phyloP scores from a whole-genome alignment of 352 stramenopile species.

The Peronospora destructor region DNA sequence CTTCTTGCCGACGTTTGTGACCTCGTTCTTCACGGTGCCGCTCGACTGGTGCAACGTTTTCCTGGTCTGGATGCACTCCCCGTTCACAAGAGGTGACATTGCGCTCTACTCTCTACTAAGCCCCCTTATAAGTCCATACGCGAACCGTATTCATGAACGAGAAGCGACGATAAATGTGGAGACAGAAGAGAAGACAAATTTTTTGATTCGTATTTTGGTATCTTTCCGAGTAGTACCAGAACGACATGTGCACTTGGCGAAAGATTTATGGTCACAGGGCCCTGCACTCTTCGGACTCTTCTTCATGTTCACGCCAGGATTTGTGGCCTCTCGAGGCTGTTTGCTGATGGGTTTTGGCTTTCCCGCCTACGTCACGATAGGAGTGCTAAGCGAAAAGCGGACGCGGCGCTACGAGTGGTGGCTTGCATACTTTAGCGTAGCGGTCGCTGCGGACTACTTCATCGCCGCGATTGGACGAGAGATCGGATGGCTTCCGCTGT shows the following conservation, averaged over 20 bases:
- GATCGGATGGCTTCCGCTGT: constrained; percentile 77
- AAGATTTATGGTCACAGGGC: constrained; percentile 74
- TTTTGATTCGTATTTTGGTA: constrained; percentile 63
- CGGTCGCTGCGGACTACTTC: constrained; percentile 62
- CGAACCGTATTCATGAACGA: constrained; percentile 50
- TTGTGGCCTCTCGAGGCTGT: constrained; percentile 72
- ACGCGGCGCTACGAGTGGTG: constrained; percentile 83
- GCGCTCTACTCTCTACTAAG: constrained; percentile 64
- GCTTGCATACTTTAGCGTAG: constrained; percentile 78
- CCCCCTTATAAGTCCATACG: constrained; percentile 65
- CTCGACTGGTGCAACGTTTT: constrained; percentile 63
- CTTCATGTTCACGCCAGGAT: constrained; percentile 82
- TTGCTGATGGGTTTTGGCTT: constrained; percentile 74
- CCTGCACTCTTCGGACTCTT: constrained; percentile 68
- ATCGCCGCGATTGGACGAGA: constrained; percentile 44
- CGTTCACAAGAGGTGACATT: constrained; percentile 62
- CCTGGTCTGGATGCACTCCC: constrained; percentile 77
- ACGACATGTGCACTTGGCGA: constrained; percentile 56
- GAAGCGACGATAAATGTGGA: constrained; percentile 15
- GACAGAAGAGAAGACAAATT: constrained; percentile 43
- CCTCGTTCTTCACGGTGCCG: constrained; percentile 41
- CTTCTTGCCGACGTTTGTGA: constrained; percentile 59
- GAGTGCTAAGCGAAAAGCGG: constrained; percentile 64
- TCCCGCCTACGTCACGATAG: constrained; percentile 75
- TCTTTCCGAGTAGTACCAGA: constrained; percentile 59